These are phyloP conservation scores for Cutaneotrichosporon dermatis DNA, from an alignment of 1,284 basidiomycete species.

Conservation along the genomic window DNA sequence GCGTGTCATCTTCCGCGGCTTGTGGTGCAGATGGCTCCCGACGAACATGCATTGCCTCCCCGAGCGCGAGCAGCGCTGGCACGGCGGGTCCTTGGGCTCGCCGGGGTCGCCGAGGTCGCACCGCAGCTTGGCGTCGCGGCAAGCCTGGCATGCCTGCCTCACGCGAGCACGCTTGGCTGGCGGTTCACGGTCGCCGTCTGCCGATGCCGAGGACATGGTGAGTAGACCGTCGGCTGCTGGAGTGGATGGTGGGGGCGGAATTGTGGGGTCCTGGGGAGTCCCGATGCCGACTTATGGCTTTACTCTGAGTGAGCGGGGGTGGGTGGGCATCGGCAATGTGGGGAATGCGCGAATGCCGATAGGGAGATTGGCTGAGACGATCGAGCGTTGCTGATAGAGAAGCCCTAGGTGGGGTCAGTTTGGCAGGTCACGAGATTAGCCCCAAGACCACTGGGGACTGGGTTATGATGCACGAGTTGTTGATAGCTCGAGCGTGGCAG, in stretches of 20 bases:
- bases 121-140: constrained; percentile 7
- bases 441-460: no score
- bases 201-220: background rate
- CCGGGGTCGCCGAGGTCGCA: constrained; percentile 13
- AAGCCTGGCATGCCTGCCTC: constrained; percentile 3
- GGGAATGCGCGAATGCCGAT: background rate
- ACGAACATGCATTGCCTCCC: constrained; percentile 20
- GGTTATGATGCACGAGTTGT: no score
- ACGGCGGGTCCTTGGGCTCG: constrained; percentile 11
- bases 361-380: no score
- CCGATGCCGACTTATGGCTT: no score
- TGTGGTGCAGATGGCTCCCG: constrained; percentile 3
- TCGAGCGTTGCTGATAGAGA: background rate
- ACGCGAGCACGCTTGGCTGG: constrained; percentile 8
- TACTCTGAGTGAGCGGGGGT: constrained; percentile 4
- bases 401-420: no score
- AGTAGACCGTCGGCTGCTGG: background rate
- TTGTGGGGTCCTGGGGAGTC: no score
- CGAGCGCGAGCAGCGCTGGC: constrained; percentile 18
- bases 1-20: constrained; percentile 6
- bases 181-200: background rate
- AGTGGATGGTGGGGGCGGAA: no score
- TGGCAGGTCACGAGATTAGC: no score
- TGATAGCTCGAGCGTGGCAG: no score
- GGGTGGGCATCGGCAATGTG: constrained; percentile 3